phyloP scores from a whole-genome alignment of 2,329 filamentous ascomycete genomes.

The Aspergillus sp. region DNA sequence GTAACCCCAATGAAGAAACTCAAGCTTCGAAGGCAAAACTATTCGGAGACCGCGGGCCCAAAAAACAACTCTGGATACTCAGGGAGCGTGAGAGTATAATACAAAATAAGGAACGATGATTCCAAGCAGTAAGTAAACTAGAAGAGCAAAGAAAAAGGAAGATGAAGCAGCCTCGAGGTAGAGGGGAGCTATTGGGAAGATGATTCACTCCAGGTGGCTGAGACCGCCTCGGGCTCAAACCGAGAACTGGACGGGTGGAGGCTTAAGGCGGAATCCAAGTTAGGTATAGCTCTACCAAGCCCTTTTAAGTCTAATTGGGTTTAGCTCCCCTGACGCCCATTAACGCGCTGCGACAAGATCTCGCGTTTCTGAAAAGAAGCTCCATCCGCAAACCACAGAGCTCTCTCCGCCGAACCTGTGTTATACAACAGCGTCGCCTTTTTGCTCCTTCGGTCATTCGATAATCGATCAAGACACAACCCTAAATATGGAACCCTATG shows the following conservation, averaged over 20 bases:
- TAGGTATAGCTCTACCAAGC: constrained; percentile 29
- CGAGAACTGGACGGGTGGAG: not conserved
- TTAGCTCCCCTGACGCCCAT: constrained; percentile 35
- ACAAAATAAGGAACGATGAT: constrained; percentile 23
- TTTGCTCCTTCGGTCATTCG: constrained; percentile 4
- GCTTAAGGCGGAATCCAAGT: not conserved
- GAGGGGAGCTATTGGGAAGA: constrained; percentile 4
- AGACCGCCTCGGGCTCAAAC: constrained; percentile 9
- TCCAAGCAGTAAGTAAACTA: constrained; percentile 15
- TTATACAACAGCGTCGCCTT: constrained; percentile 12
- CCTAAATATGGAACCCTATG: constrained; percentile 40
- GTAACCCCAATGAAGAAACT: constrained; percentile 24
- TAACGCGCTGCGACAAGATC: constrained; percentile 38
- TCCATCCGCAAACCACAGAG: constrained; percentile 23
- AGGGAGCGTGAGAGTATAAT: constrained; percentile 24
- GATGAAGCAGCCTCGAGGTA: not conserved
- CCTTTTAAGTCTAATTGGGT: constrained; percentile 19
- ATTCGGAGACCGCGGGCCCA: constrained; percentile 23
- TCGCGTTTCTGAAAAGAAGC: constrained; percentile 30
- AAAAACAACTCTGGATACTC: constrained; percentile 25
- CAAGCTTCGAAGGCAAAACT: constrained; percentile 26
- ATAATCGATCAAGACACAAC: not conserved
- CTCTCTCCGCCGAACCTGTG: constrained; percentile 18
- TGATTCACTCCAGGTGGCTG: constrained; percentile 17
- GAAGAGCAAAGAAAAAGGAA: constrained; percentile 15